These are phyloP conservation scores for Guadua angustifolia DNA, from an alignment of 176 grass and related monocot species.

Conservation along the genomic window DNA sequence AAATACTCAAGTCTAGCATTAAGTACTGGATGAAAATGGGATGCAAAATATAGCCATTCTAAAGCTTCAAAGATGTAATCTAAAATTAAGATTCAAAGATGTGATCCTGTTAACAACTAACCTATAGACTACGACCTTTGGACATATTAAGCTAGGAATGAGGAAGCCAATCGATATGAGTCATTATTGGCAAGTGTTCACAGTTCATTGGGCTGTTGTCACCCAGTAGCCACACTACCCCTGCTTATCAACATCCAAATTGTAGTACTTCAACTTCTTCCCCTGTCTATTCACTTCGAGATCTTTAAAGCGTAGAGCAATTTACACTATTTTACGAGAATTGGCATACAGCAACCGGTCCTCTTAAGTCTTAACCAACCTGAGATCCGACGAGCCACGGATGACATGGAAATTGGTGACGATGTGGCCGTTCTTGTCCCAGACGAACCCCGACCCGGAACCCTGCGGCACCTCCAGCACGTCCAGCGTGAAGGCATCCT, in stretches of 20 bases:
- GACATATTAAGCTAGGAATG: neutral
- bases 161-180: neutral
- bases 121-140: neutral
- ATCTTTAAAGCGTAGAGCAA: neutral
- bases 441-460: constrained; percentile 91
- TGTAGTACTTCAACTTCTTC: neutral
- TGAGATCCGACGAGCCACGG: constrained; percentile 86
- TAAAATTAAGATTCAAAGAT: neutral
- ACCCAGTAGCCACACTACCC: neutral
- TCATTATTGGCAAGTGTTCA: neutral
- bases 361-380: constrained; percentile 49
- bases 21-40: neutral
- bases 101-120: neutral
- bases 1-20: neutral
- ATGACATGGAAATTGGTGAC: constrained; percentile 99
- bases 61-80: neutral
- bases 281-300: neutral
- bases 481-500: constrained; percentile 97
- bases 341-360: neutral
- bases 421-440: constrained; percentile 90
- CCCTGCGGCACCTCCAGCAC: constrained; percentile 98
- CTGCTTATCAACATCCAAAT: constrained; percentile 2
- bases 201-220: neutral
- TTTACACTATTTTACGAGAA: neutral
- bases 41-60: neutral